Conservation (phyloP, 495 filamentous ascomycete genomes). For the Recurvomyces mirabilis region DNA sequence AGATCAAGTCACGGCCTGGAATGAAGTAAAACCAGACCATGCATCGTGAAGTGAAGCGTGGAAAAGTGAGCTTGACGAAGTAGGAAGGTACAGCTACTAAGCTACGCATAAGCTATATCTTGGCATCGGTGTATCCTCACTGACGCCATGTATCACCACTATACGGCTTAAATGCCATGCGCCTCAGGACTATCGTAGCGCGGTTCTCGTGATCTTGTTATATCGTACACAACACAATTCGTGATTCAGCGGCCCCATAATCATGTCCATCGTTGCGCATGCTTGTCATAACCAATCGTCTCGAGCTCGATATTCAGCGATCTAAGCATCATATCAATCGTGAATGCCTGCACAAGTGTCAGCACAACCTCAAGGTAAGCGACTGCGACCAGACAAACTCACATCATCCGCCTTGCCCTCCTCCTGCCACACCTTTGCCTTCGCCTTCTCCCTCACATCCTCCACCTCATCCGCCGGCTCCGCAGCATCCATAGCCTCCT, state of each 20-base stretch:
- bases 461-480: constrained; percentile 10
- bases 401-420: constrained; percentile 30
- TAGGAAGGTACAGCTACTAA: not conserved
- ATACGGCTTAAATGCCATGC: no score
- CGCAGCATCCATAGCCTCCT: constrained; percentile 14
- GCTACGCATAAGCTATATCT: not conserved
- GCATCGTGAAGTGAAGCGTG: no score
- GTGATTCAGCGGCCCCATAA: not conserved
- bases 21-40: no score
- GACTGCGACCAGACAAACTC: constrained; percentile 12
- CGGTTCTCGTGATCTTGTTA: no score
- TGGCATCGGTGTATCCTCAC: not conserved
- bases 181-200: no score
- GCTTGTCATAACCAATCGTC: constrained; percentile 51
- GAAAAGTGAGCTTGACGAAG: no score
- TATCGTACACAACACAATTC: no score
- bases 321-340: constrained; percentile 62
- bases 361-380: not conserved
- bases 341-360: constrained; percentile 36
- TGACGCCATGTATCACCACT: no score
- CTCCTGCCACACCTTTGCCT: constrained; percentile 15
- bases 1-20: no score
- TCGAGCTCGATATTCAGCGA: constrained; percentile 53
- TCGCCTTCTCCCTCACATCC: constrained; percentile 2
- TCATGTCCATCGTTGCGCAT: constrained; percentile 41